Percentiles rank a stretch among this genome's conserved stretches.
phyloP scores from a whole-genome alignment of 2,329 filamentous ascomycete genomes.

The Fusarium oxysporum region DNA sequence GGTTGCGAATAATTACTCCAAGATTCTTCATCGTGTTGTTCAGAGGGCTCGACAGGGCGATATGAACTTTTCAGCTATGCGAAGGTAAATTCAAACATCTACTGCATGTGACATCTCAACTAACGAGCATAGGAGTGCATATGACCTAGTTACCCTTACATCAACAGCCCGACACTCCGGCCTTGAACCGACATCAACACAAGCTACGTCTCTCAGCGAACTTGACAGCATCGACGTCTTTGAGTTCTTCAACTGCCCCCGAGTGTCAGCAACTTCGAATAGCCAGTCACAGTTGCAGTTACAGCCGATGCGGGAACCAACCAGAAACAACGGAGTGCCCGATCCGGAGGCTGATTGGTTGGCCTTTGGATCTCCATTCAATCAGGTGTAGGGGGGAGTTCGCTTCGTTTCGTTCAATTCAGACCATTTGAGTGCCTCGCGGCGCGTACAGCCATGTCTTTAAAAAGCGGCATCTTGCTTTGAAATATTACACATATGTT shows the following conservation, averaged over 20 bases:
- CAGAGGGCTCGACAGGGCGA: slow-evolving; percentile 52
- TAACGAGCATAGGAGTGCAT: slow-evolving; percentile 50
- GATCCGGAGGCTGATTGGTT: slow-evolving; percentile 36
- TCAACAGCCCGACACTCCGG: slow-evolving; percentile 52
- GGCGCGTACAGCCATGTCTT: not conserved
- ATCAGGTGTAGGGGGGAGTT: not conserved
- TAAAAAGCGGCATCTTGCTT: not conserved
- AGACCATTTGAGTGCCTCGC: slow-evolving; percentile 8
- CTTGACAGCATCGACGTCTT: slow-evolving; percentile 59
- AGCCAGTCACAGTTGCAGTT: slow-evolving; percentile 31
- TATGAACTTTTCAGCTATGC: slow-evolving; percentile 54
- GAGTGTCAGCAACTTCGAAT: slow-evolving; percentile 37
- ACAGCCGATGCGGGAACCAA: slow-evolving; percentile 13
- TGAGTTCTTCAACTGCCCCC: slow-evolving; percentile 59
- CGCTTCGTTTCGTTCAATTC: not conserved
- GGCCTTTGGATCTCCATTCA: slow-evolving; percentile 29
- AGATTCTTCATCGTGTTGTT: slow-evolving; percentile 55
- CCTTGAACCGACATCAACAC: slow-evolving; percentile 54
- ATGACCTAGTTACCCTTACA: slow-evolving; percentile 54
- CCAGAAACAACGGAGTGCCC: slow-evolving; percentile 18
- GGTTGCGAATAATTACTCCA: slow-evolving; percentile 57
- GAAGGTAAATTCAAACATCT: slow-evolving; percentile 48
- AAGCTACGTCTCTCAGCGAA: slow-evolving; percentile 53
- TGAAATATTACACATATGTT: not conserved
- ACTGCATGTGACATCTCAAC: not conserved